Conservation (phyloP, 73 alveolate species). For the Symbiodinium natans region DNA sequence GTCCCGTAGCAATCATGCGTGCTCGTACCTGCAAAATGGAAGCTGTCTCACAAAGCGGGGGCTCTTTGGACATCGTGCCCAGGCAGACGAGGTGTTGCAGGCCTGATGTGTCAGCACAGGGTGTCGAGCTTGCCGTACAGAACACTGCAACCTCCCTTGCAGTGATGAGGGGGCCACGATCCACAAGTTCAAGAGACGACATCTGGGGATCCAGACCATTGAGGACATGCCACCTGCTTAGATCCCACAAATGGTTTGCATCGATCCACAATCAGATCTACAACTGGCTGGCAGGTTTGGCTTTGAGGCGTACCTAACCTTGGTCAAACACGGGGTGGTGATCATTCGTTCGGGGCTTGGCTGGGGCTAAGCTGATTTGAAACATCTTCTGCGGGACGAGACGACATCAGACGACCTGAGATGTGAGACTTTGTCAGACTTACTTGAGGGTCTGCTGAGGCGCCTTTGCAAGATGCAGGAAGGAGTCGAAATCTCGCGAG, state of each 20-base stretch:
- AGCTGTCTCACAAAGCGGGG: too few species aligned
- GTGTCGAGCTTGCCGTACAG: too few species aligned
- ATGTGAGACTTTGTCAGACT: too few species aligned
- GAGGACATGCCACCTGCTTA: slow-evolving; percentile 44
- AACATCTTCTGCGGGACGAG: too few species aligned
- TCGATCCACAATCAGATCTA: not conserved
- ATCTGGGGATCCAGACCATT: slow-evolving; percentile 54
- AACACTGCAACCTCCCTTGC: too few species aligned
- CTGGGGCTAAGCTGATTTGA: not conserved
- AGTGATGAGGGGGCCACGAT: too few species aligned
- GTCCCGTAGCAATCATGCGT: too few species aligned
- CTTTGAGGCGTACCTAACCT: slow-evolving; percentile 56
- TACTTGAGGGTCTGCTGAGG: too few species aligned
- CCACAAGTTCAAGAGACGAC: slow-evolving; percentile 65
- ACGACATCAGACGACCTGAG: too few species aligned
- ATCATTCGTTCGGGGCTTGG: slow-evolving; percentile 34
- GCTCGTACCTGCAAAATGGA: too few species aligned
- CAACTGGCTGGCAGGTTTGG: slow-evolving; percentile 32
- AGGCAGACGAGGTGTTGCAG: not conserved
- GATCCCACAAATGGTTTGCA: not conserved
- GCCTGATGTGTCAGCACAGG: too few species aligned
- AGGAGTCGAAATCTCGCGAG: slow-evolving; percentile 61
- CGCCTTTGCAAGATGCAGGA: not conserved
- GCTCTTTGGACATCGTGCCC: too few species aligned
- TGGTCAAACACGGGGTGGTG: slow-evolving; percentile 70